Base-by-base conservation (phyloP, 257 asterid genomes). In the Buddleja alternifolia region DNA sequence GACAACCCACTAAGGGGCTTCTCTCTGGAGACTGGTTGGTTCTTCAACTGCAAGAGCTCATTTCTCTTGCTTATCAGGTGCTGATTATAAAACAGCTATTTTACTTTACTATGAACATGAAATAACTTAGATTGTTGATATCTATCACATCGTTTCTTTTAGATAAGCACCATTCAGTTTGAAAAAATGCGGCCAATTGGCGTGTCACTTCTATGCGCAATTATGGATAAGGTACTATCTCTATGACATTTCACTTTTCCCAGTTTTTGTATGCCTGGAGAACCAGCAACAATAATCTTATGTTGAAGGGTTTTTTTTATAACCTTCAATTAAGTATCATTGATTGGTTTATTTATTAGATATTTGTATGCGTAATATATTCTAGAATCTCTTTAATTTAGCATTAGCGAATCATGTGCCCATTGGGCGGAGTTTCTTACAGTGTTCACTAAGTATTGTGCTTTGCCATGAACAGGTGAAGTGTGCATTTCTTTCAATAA, bases 1-100 rank as follows among this genome's bases (percentile, higher is more conserved):
- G 61, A 39, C 85, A 66, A 32, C 56, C 75, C 80, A 61, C 84
- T 60, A 74, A 78, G 63, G 88, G 82, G 66, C 67, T 71, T 14
- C 66, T 73, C 53, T 81, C 80, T 69, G 88, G 87, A 61, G 95
- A 94, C 81, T 87, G 96, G 95, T 90, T 91, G 75, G 95, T 94
- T 75, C 87, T 94, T 80, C 91, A 94, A 72, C 77, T 94, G 79
- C 97, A 89, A 82, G 97, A 94, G 75, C 93, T 91, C 74, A 81
- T 94, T 75, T 91, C 95, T 71, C 97, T 94, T 82, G 99, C 97
- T 68, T 94, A 94, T 81, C 99, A 94, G 99, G 99, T 94, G 78
- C 77, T 63, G 65, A 60, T 65, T 60, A 39, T 69, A 56, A 73
- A 74, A 54, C 56, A 59, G 11, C 29, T 36, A 34, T 54, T 66